Percentiles rank a stretch among this genome's conserved stretches.
phyloP scores from a whole-genome alignment of 345 rosid genomes.

The Populus simonii region DNA sequence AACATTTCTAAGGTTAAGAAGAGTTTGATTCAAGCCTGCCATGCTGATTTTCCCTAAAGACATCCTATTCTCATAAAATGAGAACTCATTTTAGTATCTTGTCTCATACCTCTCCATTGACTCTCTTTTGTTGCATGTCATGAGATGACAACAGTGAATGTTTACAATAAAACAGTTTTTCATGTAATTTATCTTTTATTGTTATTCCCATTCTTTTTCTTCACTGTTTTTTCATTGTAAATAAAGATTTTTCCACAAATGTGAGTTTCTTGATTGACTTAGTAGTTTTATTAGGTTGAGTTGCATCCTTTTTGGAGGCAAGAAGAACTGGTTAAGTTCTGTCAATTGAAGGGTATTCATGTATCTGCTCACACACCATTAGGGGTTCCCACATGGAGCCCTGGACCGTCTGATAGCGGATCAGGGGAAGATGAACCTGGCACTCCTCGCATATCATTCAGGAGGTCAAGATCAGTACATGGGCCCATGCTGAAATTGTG shows the following conservation, averaged over 20 bases:
- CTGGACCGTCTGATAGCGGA: constrained; percentile 54
- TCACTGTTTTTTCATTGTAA: neutral
- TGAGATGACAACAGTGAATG: neutral
- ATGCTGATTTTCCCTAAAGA: neutral
- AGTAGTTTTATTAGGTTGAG: constrained; percentile 41
- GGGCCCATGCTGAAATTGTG: constrained; percentile 67
- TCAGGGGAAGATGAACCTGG: constrained; percentile 65
- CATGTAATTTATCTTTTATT: neutral
- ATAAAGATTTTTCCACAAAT: constrained; percentile 1
- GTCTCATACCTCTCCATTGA: neutral
- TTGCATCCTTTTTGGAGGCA: constrained; percentile 73
- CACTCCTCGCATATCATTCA: constrained; percentile 59
- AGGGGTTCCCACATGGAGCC: constrained; percentile 55
- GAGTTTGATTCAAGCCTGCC: neutral
- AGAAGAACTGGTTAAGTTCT: constrained; percentile 60
- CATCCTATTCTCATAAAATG: neutral
- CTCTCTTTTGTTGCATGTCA: neutral
- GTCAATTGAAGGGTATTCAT: constrained; percentile 54
- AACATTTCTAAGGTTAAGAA: neutral
- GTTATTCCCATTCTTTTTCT: neutral
- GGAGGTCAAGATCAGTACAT: constrained; percentile 64
- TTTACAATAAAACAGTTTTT: neutral
- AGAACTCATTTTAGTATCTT: neutral
- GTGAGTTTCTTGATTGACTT: constrained; percentile 15
- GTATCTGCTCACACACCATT: constrained; percentile 71